Evolutionary conservation across 139 green algal species (phyloP).

Genomic region (Chlorella sp.): DNA sequence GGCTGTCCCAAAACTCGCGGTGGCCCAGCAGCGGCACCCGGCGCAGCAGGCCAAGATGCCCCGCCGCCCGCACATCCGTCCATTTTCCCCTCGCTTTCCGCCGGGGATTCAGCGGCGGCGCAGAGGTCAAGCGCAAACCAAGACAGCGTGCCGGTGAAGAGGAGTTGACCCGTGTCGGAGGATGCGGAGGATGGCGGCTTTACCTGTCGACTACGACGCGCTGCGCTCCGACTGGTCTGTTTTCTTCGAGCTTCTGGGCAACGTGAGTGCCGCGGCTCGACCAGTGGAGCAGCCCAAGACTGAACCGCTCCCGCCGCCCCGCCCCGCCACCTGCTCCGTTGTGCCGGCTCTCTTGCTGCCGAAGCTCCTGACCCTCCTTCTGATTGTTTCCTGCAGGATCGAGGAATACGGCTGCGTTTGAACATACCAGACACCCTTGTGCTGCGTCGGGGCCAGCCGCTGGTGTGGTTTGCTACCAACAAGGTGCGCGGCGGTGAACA

Average conservation of each 20-base stretch:
- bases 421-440: constrained; percentile 70
- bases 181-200: neutral
- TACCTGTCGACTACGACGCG: neutral
- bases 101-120: no score
- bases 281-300: neutral
- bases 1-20: no score
- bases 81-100: no score
- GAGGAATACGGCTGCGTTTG: constrained; percentile 60
- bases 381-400: constrained; percentile 49
- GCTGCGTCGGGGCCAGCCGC: constrained; percentile 55
- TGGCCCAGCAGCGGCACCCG: no score
- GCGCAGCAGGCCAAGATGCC: no score
- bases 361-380: neutral
- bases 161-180: neutral
- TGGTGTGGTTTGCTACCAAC: constrained; percentile 61
- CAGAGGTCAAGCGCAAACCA: no score
- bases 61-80: no score
- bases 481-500: constrained; percentile 43
- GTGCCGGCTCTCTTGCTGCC: neutral
- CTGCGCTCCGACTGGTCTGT: neutral
- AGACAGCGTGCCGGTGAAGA: neutral
- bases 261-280: neutral
- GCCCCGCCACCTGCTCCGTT: neutral
- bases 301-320: neutral
- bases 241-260: constrained; percentile 11